Base-by-base conservation (phyloP, 1,284 basidiomycete species). In the Malassezia nana region DNA sequence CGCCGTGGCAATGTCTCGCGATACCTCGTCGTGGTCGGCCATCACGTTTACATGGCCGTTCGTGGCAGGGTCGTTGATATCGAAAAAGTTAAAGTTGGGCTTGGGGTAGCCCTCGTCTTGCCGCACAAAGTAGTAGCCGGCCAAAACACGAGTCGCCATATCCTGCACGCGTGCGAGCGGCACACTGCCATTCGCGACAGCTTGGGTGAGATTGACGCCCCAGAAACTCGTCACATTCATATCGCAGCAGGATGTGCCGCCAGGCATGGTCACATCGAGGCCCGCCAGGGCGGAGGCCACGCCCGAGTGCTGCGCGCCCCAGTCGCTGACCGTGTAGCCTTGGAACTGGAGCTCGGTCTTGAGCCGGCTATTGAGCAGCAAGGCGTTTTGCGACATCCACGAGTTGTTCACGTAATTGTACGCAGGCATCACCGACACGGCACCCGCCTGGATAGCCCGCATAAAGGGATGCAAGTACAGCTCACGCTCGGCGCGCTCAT, bases 281-380 rank as follows among this genome's bases (percentile, higher is more conserved):
- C 87, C 86, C 12, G 77, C 75, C 56, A 80, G 80, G 81, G 78
- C 20, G 77, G 76, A 72, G 18, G 69, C 68, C 4, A 68, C 66
- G 2, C 76, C 62, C 16, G 60, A 51, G 16, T 62, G 58, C 46
- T 64, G 60, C 10, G 61, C 65, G 29, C 66, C 60, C 65, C 64
- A 67, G 43, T 67, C 63, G 12, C 55, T 57, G 57, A 66, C 49
- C 25, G 82, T 77, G 63, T 79, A 85, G 22, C 87, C 87, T 72
- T 84, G 83, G 79, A 87, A 89, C 3, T 83, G 84, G 51, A 82
- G 78, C 72, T 87, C 84, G 16, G 78, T 78, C 75, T 87, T 87
- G 48, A 86, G 75, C 20, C 85, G 76, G n/a, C 80, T 81, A 68
- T 86, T 86, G 56, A 85, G 73, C 5, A 79, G 78, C 66, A 82